These are phyloP conservation scores for Ganoderma lingzhi DNA, from an alignment of 1,284 basidiomycete genomes.

Conservation along the genomic window DNA sequence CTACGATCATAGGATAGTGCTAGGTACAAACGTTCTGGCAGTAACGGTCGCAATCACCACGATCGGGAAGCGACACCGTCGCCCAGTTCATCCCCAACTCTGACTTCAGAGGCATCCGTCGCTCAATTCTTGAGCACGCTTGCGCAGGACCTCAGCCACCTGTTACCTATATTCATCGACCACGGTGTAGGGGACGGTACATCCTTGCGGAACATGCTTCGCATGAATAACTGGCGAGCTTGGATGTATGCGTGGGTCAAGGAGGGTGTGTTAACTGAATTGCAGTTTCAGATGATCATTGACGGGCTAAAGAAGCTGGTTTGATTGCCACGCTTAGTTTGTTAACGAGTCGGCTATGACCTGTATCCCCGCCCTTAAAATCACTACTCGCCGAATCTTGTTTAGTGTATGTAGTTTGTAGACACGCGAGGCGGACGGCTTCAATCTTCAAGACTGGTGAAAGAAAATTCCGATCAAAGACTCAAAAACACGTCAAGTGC, in stretches of 20 bases:
- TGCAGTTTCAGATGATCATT: slow-evolving; percentile 27
- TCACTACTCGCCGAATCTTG: not conserved
- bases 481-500: too few relatives aligned
- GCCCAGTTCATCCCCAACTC: not conserved
- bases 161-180: slow-evolving; percentile 18
- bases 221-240: slow-evolving; percentile 15
- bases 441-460: not conserved
- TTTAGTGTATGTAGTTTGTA: not conserved
- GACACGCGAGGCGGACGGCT: not conserved
- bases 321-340: not conserved
- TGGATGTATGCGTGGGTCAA: slow-evolving; percentile 29
- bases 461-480: too few relatives aligned
- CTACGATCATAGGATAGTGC: not conserved
- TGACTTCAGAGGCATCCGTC: not conserved
- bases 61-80: not conserved
- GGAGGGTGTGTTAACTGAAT: slow-evolving; percentile 23
- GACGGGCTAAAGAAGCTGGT: slow-evolving; percentile 18
- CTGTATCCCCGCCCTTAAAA: not conserved
- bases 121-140: slow-evolving; percentile 15
- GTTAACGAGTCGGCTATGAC: not conserved
- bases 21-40: not conserved
- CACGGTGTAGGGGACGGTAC: slow-evolving; percentile 15
- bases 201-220: slow-evolving; percentile 17
- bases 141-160: slow-evolving; percentile 20
- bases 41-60: not conserved